These are phyloP conservation scores for Fusarium continuum DNA, from an alignment of 2,329 filamentous ascomycete species.

Conservation along the genomic window DNA sequence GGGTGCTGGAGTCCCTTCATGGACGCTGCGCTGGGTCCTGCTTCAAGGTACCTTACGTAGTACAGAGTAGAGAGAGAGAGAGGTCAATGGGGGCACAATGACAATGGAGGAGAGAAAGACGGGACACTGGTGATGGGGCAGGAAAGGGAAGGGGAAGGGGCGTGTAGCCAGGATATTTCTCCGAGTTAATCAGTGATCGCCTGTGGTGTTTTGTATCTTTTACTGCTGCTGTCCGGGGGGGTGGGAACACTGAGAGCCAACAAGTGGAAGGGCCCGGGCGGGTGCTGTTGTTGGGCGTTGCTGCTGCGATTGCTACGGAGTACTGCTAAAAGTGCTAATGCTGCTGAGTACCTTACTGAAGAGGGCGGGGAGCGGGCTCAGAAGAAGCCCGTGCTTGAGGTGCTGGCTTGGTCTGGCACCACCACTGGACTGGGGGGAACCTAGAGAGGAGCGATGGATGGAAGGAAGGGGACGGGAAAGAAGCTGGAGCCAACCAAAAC, in stretches of 20 bases:
- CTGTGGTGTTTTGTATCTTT: conserved; percentile 21
- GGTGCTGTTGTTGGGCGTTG: neutral
- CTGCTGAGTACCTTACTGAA: neutral
- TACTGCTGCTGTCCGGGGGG: conserved; percentile 8
- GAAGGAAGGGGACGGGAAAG: conserved; percentile 15
- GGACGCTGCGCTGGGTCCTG: conserved; percentile 24
- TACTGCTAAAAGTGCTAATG: conserved; percentile 9
- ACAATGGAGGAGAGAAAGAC: conserved; percentile 1
- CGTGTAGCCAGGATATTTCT: conserved; percentile 35
- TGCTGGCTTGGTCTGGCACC: conserved; percentile 15
- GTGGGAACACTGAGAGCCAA: neutral
- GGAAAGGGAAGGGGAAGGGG: conserved; percentile 14
- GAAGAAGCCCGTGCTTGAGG: conserved; percentile 7
- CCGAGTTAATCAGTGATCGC: conserved; percentile 39
- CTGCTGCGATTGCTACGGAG: neutral
- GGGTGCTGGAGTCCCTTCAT: conserved; percentile 22
- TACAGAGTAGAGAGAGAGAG: conserved; percentile 12
- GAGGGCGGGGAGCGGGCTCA: conserved; percentile 1
- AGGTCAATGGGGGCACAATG: conserved; percentile 5
- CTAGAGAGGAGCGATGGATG: conserved; percentile 20
- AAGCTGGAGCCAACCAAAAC: conserved; percentile 19
- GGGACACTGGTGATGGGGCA: conserved; percentile 16
- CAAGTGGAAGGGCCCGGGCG: neutral
- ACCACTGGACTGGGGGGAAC: conserved; percentile 12
- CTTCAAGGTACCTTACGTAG: neutral